A percentile compares a stretch with the other conserved stretches of the same genome.
Conservation (phyloP, 768 basidiomycete species). For the Kwoniella sp. region DNA sequence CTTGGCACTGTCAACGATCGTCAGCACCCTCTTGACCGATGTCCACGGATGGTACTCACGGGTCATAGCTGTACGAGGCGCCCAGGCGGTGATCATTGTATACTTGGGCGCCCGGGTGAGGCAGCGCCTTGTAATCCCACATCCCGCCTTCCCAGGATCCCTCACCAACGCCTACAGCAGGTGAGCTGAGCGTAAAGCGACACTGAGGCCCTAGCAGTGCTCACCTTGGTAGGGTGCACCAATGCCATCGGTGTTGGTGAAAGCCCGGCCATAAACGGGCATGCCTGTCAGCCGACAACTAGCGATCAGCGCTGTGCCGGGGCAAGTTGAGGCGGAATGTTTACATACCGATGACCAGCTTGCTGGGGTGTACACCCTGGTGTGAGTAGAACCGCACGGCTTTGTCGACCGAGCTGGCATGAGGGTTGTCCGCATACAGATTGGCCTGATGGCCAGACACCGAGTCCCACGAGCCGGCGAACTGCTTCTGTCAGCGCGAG, state of each 20-base stretch:
- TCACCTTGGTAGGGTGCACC: constrained; percentile 69
- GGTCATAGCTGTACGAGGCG: constrained; percentile 82
- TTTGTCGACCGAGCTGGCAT: constrained; percentile 57
- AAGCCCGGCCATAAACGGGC: constrained; percentile 89
- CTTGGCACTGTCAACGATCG: constrained; percentile 53
- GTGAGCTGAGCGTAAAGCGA: background rate
- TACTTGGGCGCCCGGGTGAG: constrained; percentile 65
- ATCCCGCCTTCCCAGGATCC: constrained; percentile 81
- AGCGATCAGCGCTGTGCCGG: background rate
- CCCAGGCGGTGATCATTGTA: constrained; percentile 63
- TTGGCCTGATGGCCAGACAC: constrained; percentile 72
- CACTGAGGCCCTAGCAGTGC: background rate
- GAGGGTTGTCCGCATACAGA: constrained; percentile 62
- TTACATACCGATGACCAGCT: constrained; percentile 68
- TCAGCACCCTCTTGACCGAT: background rate
- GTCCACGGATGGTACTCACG: constrained; percentile 52
- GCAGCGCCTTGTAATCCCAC: constrained; percentile 87
- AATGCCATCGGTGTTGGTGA: constrained; percentile 77
- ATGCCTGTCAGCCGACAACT: constrained; percentile 55
- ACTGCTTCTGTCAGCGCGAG: constrained; percentile 52
- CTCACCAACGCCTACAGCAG: constrained; percentile 56
- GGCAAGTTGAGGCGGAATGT: background rate
- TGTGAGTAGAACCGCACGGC: constrained; percentile 68
- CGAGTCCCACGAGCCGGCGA: constrained; percentile 72
- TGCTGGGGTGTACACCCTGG: constrained; percentile 68